Evolutionary conservation across 331 rosid genomes (phyloP), one percentile per base, ranked within the genome.

Genomic region (Stylosanthes scabra): DNA sequence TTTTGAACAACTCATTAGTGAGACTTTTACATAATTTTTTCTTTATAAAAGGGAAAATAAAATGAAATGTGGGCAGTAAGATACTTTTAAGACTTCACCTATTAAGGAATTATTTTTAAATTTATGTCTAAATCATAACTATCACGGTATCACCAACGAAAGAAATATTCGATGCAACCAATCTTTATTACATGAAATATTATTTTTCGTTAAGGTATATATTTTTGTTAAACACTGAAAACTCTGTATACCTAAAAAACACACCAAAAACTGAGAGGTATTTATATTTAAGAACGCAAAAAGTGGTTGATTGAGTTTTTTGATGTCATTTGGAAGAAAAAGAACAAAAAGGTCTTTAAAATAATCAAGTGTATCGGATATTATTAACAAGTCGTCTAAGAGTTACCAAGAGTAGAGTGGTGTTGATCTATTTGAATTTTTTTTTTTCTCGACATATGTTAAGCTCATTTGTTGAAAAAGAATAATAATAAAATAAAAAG

Each of bases 1-100:
- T n/a, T n/a, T n/a, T n/a, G 52, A 63, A 67, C 78, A 20, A 54
- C 44, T 63, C 77, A 39, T 41, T 47, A 61, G n/a, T 66, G 69
- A 45, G 79, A 70, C 66, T 3, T 65, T 75, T 74, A 40, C 42
- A 15, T 52, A 14, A 55, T 62, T 74, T 66, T 66, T 52, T 72
- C 68, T 66, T 62, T 60, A 34, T 54, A 0, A 54, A 61, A 63
- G 2, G 20, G 8, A 15, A 12, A 55, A 7, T 40, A 44, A 52
- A 66, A 57, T 51, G 50, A 68, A 70, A 4, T 2, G 1, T 27
- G 57, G 3, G 3, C 58, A 10, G 14, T 52, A 9, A 52, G 28
- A 14, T 52, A 52, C 8, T 15, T 15, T 15, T 50, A 13, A 52
- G 14, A 52, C 3, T 14, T n/a, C 10, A 52, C 58, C 58, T 52